Evolutionary conservation across 306 rosid genomes (phyloP), one percentile per base, ranked within the genome.

Genomic region (Vachellia pachyceras): DNA sequence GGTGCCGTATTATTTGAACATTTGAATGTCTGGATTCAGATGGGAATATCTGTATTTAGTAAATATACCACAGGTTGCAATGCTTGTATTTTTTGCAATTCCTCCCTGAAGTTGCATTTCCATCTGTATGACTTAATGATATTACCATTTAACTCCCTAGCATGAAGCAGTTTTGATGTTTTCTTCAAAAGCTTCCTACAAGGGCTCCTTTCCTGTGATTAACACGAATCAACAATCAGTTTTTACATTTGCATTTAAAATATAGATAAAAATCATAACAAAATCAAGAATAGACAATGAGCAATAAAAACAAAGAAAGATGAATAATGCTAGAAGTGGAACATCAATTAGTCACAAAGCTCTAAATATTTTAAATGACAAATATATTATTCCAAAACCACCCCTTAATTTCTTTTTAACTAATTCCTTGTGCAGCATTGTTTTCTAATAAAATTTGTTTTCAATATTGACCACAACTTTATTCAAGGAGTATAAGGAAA

Each of bases 101-200:
- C 94, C 82, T 91, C 97, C 22, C 73, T 80, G 87, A 95, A 90
- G 85, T 78, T 89, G 61, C 86, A 74, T 76, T 86, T 93, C 68
- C 86, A 78, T 85, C 39, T 77, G 65, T 47, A 80, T 71, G 90
- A 87, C 8, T 86, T 82, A 83, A 85, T 84, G 68, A 83, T 71
- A 78, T 76, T 83, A 84, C 99, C 97, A 82, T 69, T 86, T 79
- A 95, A 80, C 90, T 93, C 98, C 87, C 97, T 90, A 40, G 77
- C 89, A 55, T 83, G 96, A 86, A 95, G 94, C 88, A 95, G 77
- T 81, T 82, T 91, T 10, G 82, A 72, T 9, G 90, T 87, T 82
- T 76, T 89, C 71, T 79, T 73, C 15, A 83, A 66, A 39, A 83
- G 63, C 80, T 77, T 79, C 79, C 73, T 66, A 69, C 85, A 54